Evolutionary conservation across 2,329 filamentous ascomycete genomes (phyloP).

Genomic region (Cordyceps tenuipes): DNA sequence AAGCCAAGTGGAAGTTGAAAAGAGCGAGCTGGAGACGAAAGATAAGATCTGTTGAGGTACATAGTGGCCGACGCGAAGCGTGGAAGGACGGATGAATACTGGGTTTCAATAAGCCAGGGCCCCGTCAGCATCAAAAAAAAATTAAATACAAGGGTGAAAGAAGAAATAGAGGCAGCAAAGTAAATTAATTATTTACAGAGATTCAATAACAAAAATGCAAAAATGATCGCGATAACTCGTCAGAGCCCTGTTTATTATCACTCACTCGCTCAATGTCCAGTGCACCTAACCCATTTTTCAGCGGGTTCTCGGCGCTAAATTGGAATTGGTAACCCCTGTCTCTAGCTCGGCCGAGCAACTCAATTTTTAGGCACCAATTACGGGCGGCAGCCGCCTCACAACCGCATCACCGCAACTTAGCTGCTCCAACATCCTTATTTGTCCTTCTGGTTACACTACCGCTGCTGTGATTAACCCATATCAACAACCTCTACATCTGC

Average conservation of each 20-base stretch:
- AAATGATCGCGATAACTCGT: no score
- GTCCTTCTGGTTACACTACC: neutral
- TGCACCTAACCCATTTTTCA: no score
- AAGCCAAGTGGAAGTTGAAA: slow-evolving; percentile 4
- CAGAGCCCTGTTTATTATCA: no score
- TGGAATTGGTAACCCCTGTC: neutral
- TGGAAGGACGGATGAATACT: neutral
- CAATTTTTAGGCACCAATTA: neutral
- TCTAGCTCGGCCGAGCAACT: neutral
- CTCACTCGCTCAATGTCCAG: no score
- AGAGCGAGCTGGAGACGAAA: slow-evolving; percentile 4
- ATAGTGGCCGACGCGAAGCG: slow-evolving; percentile 2
- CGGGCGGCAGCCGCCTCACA: neutral
- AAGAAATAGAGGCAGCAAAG: no score
- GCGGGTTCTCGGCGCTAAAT: neutral
- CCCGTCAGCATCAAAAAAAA: no score
- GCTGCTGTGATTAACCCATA: neutral
- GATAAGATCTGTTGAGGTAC: slow-evolving; percentile 12
- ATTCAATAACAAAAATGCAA: no score
- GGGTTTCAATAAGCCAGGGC: no score
- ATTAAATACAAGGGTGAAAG: no score
- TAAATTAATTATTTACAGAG: no score
- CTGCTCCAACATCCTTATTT: neutral
- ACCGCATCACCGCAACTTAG: neutral
- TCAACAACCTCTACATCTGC: neutral